Evolutionary conservation across 352 stramenopile species (phyloP), one percentile per base, ranked within the genome.

Genomic region (Globisporangium megalacanthum): DNA sequence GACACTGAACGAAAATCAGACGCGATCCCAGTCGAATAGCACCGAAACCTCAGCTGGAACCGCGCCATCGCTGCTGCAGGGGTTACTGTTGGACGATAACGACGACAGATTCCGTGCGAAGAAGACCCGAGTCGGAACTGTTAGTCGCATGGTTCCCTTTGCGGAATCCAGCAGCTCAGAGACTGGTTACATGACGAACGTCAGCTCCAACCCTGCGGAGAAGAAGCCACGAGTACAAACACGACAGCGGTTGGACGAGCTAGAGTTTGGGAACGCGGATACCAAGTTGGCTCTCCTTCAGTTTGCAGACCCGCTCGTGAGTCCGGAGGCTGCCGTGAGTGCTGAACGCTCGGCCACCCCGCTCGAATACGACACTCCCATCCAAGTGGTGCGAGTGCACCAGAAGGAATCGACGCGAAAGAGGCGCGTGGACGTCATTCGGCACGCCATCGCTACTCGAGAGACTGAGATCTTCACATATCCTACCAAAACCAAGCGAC

Each of bases 61-160:
- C 14, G n/a, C 15, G 6, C 2, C n/a, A 13, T 25, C n/a, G 17
- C 20, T 22, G 0, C 41, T 20, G 6, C 31, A 50, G 15, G 36
- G 20, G 3, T 47, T 50, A 6, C 48, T 51, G 4, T 29, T 54
- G 22, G 44, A 44, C 25, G 44, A 44, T n/a, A 46, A 49, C 10
- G 25, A 17, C 3, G 44, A 63, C 42, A 20, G 52, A 6, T 58
- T 57, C n/a, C 57, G 57, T 36, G 45, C 53, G 33, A 63, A 54
- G 50, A 63, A 63, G 50, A 58, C 36, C 17, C 57, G 57, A 10
- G 42, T 63, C 9, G 50, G 50, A 5, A 52, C 31, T 5, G 44
- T 63, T 7, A 58, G 57, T 17, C 41, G 49, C 42, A 63, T 63
- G 57, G 35, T n/a, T 5, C 57, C 57, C 5, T 57, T 63, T 13